Conservation (phyloP, 2,329 filamentous ascomycete species). For the Fusarium proliferatum region DNA sequence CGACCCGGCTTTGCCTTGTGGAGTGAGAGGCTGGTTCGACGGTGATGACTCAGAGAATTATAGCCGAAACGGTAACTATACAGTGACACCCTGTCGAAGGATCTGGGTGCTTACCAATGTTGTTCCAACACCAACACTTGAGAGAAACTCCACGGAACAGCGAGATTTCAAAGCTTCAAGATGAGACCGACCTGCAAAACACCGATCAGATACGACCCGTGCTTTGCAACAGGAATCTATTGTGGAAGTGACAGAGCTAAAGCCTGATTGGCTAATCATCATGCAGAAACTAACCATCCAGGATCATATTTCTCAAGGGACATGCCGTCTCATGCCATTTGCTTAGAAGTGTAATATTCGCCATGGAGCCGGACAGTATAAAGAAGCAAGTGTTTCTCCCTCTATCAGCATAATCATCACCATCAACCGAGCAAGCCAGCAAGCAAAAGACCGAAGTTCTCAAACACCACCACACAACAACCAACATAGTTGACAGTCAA, state of each 20-base stretch:
- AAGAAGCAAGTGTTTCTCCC: not conserved
- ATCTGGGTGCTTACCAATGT: not conserved
- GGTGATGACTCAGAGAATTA: not conserved
- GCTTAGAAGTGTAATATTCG: not conserved
- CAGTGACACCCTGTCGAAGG: not conserved
- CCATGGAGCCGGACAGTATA: not conserved
- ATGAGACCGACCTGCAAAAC: not conserved
- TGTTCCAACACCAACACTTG: not conserved
- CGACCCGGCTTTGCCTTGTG: slow-evolving; percentile 1
- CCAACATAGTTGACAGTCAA: not conserved
- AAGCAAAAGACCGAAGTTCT: not conserved
- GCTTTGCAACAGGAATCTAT: not conserved
- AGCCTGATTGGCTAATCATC: not conserved
- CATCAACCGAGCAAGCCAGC: not conserved
- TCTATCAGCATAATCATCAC: not conserved
- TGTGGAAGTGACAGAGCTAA: not conserved
- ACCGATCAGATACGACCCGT: no score
- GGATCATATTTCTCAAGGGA: not conserved
- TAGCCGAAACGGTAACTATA: not conserved
- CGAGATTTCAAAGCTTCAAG: slow-evolving; percentile 19
- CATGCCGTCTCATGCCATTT: not conserved
- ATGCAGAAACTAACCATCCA: not conserved
- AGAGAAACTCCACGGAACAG: slow-evolving; percentile 11
- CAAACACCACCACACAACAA: not conserved
- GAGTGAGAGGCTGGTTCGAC: not conserved